Evolutionary conservation across 1,139 yeast species (phyloP).

Genomic region (Blastobotrys arbuscula): DNA sequence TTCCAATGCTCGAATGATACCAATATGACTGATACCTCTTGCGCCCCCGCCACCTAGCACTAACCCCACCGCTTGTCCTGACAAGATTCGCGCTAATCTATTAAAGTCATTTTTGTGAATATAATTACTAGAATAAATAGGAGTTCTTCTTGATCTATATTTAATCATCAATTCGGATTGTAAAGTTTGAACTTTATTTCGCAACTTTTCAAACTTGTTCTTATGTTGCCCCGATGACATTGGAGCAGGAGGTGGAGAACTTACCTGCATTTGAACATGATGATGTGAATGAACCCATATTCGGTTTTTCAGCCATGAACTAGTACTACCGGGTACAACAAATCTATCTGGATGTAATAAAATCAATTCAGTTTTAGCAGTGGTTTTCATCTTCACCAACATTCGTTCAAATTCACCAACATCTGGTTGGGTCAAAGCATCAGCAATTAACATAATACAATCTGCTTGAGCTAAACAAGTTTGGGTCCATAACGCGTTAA

Average conservation of each 20-base stretch:
- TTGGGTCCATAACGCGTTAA: constrained; percentile 82
- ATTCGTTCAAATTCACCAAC: constrained; percentile 83
- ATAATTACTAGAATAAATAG: constrained; percentile 42
- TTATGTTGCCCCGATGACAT: background rate
- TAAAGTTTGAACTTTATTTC: constrained; percentile 32
- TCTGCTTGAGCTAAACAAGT: constrained; percentile 95
- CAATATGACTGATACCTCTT: constrained; percentile 87
- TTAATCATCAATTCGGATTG: constrained; percentile 33
- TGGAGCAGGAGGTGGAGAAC: constrained; percentile 2
- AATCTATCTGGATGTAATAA: constrained; percentile 75
- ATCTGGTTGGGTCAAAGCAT: constrained; percentile 54
- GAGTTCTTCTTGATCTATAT: constrained; percentile 27
- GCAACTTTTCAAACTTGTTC: constrained; percentile 22
- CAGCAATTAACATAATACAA: constrained; percentile 52
- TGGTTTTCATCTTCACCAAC: constrained; percentile 67
- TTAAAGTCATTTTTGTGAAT: constrained; percentile 82
- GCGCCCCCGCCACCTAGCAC: constrained; percentile 99
- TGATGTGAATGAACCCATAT: constrained; percentile 93
- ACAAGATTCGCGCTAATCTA: constrained; percentile 78
- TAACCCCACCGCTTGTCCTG: constrained; percentile 90
- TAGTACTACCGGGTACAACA: constrained; percentile 81
- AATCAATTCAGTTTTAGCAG: constrained; percentile 85
- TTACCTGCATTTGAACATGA: constrained; percentile 54
- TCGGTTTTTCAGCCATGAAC: constrained; percentile 75
- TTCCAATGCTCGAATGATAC: constrained; percentile 88